Evolutionary conservation across 2,329 filamentous ascomycete genomes (phyloP), one percentile per base, ranked within the genome.

Genomic region (Fusarium subtropicale): DNA sequence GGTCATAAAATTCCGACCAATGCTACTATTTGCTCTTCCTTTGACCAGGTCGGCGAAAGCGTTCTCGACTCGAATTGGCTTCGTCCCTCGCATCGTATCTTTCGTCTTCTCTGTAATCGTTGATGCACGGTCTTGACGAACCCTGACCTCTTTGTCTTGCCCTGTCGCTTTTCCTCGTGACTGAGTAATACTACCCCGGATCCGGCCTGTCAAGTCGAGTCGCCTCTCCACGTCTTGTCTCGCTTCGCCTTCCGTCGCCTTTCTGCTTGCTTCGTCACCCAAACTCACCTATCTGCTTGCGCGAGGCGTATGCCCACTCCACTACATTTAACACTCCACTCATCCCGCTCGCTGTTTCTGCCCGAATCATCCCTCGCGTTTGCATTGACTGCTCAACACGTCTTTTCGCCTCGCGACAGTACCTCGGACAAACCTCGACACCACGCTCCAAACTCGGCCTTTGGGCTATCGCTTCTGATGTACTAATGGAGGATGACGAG

Each of bases 401-500:
- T 63, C 64, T 60, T 52, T 39, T 31, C 58, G 34, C 39, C 51
- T 60, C 63, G 64, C 61, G 60, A 58, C 50, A 60, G 50, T 41
- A 33, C 47, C 51, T 56, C 56, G 56, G 60, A 66, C 42, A 56
- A 46, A 36, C 11, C 47, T 39, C 48, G 60, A 54, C 44, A 55
- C 42, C 24, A 47, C 53, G 36, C 30, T 60, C 24, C 52, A 48
- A 60, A 41, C 38, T 59, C 56, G 46, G 63, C 63, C 47, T 42
- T 59, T 53, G 48, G 62, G 57, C 66, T 56, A 47, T 60, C 51
- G 20, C 62, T 62, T 69, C 73, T 71, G 51, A 75, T 75, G 73
- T 65, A 67, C 73, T 75, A 54, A 81, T 81, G 80, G 80, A 81
- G 76, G 80, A 81, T 80, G 79, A 81, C 56, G 79, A 79, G 74